Evolutionary conservation across 192 early-diverging fungal species (phyloP).

Genomic region (Dissophora globulifera): DNA sequence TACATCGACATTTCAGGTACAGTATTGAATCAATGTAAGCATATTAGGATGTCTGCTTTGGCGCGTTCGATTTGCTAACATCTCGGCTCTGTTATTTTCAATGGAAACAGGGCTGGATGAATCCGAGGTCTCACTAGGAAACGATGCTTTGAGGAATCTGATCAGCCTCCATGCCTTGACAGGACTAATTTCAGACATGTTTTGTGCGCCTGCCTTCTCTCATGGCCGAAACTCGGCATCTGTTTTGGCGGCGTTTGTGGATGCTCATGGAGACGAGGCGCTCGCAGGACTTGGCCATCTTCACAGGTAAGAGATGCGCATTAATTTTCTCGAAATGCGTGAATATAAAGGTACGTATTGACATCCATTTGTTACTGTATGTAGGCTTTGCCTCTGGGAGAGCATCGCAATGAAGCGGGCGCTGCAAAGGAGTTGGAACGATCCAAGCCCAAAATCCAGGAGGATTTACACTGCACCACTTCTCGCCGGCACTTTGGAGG

Average conservation of each 20-base stretch:
- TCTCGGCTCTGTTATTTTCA: not conserved
- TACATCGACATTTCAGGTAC: slow-evolving; percentile 73
- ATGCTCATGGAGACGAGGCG: slow-evolving; percentile 58
- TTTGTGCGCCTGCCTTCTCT: slow-evolving; percentile 69
- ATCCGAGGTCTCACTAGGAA: slow-evolving; percentile 53
- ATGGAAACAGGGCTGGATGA: slow-evolving; percentile 52
- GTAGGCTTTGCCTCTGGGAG: slow-evolving; percentile 72
- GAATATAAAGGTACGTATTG: not conserved
- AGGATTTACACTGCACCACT: slow-evolving; percentile 29
- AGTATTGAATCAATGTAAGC: not conserved
- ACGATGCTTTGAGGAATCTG: slow-evolving; percentile 64
- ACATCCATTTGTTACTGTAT: not conserved
- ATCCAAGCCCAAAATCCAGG: slow-evolving; percentile 52
- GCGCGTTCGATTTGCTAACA: not conserved
- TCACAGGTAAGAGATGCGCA: slow-evolving; percentile 60
- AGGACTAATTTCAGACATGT: slow-evolving; percentile 76
- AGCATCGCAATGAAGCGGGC: slow-evolving; percentile 64
- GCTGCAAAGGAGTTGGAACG: slow-evolving; percentile 79
- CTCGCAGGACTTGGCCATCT: slow-evolving; percentile 66
- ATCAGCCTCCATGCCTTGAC: slow-evolving; percentile 70
- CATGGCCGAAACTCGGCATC: slow-evolving; percentile 71
- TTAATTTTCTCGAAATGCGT: too few relatives aligned
- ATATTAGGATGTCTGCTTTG: not conserved
- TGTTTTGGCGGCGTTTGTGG: slow-evolving; percentile 70
- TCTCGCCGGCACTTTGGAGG: slow-evolving; percentile 45